Percentiles rank a stretch among this genome's conserved stretches.
phyloP scores from a whole-genome alignment of 108 stramenopile genomes.

The Conticribra guillardii region DNA sequence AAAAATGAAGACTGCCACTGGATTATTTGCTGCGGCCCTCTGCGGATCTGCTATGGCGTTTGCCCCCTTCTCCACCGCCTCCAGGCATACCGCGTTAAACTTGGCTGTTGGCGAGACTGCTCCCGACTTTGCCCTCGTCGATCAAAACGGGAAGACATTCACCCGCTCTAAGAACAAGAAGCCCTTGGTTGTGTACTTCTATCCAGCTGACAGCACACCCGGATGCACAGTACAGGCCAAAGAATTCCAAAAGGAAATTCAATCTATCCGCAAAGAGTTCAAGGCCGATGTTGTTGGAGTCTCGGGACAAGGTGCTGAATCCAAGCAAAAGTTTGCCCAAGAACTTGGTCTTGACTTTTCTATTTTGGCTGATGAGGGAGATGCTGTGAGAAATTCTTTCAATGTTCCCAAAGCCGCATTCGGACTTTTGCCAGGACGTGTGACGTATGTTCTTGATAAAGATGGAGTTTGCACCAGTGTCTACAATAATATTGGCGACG shows the following conservation, averaged over 20 bases:
- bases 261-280: constrained; percentile 72
- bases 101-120: constrained; percentile 76
- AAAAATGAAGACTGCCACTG: constrained; percentile 39
- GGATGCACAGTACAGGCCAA: constrained; percentile 84
- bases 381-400: constrained; percentile 69
- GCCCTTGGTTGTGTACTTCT: constrained; percentile 85
- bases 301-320: constrained; percentile 75
- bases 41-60: constrained; percentile 56
- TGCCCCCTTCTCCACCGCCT: constrained; percentile 42
- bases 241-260: constrained; percentile 66
- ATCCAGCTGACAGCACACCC: constrained; percentile 80
- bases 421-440: constrained; percentile 78
- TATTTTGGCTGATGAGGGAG: constrained; percentile 79
- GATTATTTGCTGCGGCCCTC: constrained; percentile 38
- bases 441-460: constrained; percentile 82
- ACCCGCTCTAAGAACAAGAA: constrained; percentile 75
- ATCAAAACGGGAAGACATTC: constrained; percentile 85
- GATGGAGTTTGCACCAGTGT: constrained; percentile 66
- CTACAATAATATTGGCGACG: constrained; percentile 74
- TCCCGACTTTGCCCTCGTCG: constrained; percentile 77
- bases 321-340: constrained; percentile 79
- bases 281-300: constrained; percentile 85
- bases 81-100: constrained; percentile 50
- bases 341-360: constrained; percentile 77
- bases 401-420: constrained; percentile 73